Conservation (phyloP, 2,329 filamentous ascomycete genomes). For the Elsinoe perseae region DNA sequence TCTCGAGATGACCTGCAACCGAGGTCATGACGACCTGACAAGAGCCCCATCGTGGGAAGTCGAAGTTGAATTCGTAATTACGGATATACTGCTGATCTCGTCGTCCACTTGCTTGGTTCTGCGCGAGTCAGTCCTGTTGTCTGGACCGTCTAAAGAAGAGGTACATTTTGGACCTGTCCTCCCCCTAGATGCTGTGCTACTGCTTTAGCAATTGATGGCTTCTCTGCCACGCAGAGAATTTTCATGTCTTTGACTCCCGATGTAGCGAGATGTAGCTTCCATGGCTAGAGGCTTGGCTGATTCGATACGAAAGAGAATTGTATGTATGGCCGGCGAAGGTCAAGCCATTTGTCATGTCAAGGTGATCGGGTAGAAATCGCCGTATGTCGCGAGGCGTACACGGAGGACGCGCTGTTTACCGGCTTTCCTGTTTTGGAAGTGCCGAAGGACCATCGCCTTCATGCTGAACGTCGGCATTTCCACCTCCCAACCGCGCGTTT, state of each 20-base stretch:
- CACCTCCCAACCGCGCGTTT: no score
- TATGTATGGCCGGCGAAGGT: no score
- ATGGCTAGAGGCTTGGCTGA: background rate
- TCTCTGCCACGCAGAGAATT: conserved; percentile 72
- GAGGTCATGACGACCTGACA: conserved; percentile 90
- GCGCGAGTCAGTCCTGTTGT: background rate
- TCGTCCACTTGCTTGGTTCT: background rate
- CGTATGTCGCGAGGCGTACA: no score
- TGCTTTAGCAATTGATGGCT: conserved; percentile 92
- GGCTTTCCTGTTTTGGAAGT: no score
- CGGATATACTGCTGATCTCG: conserved; percentile 65
- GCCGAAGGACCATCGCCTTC: no score
- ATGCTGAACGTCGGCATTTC: no score
- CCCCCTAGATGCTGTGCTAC: conserved; percentile 85
- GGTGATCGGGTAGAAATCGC: no score
- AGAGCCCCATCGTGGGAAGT: conserved; percentile 72
- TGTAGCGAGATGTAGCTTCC: background rate
- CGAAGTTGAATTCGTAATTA: conserved; percentile 87
- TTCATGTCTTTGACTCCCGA: conserved; percentile 37
- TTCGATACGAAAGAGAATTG: background rate
- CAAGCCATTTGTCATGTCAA: no score
- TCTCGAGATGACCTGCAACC: conserved; percentile 79
- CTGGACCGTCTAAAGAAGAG: background rate
- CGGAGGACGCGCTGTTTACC: no score
- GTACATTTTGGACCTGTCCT: conserved; percentile 59